These are phyloP conservation scores for Flueggea neowawraea DNA, from an alignment of 441 rosid genomes.

Conservation along the genomic window DNA sequence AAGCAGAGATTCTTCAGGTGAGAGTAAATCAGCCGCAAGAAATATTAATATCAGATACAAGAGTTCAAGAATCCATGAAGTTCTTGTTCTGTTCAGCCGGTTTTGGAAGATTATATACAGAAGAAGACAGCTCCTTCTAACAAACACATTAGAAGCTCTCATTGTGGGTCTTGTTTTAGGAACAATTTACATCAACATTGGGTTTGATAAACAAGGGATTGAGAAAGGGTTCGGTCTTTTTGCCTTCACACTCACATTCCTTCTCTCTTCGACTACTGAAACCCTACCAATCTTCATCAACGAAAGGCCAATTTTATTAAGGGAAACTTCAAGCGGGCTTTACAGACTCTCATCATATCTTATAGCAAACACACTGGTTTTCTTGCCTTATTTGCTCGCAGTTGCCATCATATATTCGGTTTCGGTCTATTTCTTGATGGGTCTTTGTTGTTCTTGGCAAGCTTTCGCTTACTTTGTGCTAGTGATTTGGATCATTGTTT, in stretches of 20 bases:
- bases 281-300: constrained; percentile 88
- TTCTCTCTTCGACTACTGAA: constrained; percentile 87
- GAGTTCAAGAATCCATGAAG: constrained; percentile 62
- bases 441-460: constrained; percentile 71
- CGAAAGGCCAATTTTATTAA: constrained; percentile 71
- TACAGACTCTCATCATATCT: constrained; percentile 81
- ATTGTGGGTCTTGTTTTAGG: constrained; percentile 85
- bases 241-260: constrained; percentile 92
- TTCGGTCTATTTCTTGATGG: constrained; percentile 75
- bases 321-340: constrained; percentile 79
- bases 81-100: constrained; percentile 45
- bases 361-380: constrained; percentile 77
- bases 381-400: constrained; percentile 71
- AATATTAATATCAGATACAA: constrained; percentile 29
- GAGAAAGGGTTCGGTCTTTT: constrained; percentile 80
- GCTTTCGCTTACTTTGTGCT: constrained; percentile 78
- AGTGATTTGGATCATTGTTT: constrained; percentile 65
- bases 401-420: constrained; percentile 60
- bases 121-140: constrained; percentile 77
- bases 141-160: constrained; percentile 74
- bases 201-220: constrained; percentile 59
- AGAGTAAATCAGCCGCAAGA: not conserved
- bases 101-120: constrained; percentile 83
- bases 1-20: too few species aligned
- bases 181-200: constrained; percentile 78